Percentiles rank a stretch among this genome's conserved stretches.
These are phyloP conservation scores for Aureobasidium sp. DNA, from an alignment of 2,329 filamentous ascomycete species.

Conservation along the genomic window DNA sequence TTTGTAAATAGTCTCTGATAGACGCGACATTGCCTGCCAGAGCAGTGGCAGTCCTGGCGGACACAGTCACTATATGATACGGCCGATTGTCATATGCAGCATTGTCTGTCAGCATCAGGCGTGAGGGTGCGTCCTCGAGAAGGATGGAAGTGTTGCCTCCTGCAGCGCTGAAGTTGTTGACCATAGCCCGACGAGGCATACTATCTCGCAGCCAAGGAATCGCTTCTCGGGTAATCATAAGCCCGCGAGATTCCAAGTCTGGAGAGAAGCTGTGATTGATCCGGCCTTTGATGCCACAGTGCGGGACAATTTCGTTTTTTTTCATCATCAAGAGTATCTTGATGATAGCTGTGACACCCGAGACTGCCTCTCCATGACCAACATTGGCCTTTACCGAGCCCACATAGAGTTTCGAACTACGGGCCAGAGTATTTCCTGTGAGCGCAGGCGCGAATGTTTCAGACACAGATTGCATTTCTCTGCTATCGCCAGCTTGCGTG, in stretches of 20 bases:
- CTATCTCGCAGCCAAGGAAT: neutral
- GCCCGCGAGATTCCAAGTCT: neutral
- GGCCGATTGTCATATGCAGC: conserved; percentile 48
- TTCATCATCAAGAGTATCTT: conserved; percentile 61
- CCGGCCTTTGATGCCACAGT: conserved; percentile 57
- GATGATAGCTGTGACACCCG: conserved; percentile 46
- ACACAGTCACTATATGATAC: conserved; percentile 49
- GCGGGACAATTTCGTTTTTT: conserved; percentile 56
- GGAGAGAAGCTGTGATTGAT: conserved; percentile 44
- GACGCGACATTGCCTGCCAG: conserved; percentile 45
- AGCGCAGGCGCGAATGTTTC: conserved; percentile 18
- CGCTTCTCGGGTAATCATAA: neutral
- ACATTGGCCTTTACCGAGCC: conserved; percentile 26
- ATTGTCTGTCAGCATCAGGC: conserved; percentile 23
- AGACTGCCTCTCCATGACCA: conserved; percentile 25
- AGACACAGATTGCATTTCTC: conserved; percentile 24
- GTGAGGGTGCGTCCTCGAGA: conserved; percentile 52
- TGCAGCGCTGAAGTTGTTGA: conserved; percentile 67
- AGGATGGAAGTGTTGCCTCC: conserved; percentile 65
- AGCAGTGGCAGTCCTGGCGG: conserved; percentile 46
- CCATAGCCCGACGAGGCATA: conserved; percentile 32
- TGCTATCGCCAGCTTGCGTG: conserved; percentile 28
- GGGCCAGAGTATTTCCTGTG: no score
- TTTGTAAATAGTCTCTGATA: neutral
- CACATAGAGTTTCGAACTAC: neutral